Base-by-base conservation (phyloP, 495 filamentous ascomycete genomes). In the Penicillium turbatum region DNA sequence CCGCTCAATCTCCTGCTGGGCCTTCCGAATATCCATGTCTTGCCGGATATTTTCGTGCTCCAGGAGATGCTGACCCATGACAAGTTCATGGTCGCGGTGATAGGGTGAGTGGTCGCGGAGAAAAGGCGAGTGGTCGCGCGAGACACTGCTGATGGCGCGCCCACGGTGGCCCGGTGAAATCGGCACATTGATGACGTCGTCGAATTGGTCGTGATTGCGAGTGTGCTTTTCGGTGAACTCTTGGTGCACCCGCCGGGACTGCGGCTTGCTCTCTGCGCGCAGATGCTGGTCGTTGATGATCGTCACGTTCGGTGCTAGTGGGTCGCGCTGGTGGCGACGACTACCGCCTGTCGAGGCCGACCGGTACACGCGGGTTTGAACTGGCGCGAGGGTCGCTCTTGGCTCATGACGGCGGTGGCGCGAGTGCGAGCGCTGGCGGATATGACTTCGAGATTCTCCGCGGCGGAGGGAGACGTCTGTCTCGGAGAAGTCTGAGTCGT, bases 1-100 rank as follows among this genome's bases (percentile, higher is more conserved):
- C 5, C 65, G 56, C 48, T 77, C 71, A 29, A 78, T 72, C 58
- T 80, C 77, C 55, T 68, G 67, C 57, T 74, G 70, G 45, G 72
- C 68, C 29, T 66, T 68, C 19, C 61, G 55, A 44, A 78, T 61
- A 55, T 78, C 71, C 17, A 74, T 15, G 48, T 75, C 71, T 50
- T 75, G 73, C 0, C 68, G 65, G 11, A 61, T 41, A 52, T 78
- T 68, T 37, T 67, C 70, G 39, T 54, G 59, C 57, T 73, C 63
- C 29, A 75, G 63, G 16, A 72, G 9, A 0, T 69, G 69, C 59
- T 74, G 72, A 17, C 65, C 61, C 44, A 74, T 61, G 2, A 67
- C 48, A 1, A 76, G 57, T 19, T 76, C 72, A 48, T 60, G 64
- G 48, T 77, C 74, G 5, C 74, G 59, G 34, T 56, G 53, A 35